phyloP scores from a whole-genome alignment of 2,329 filamentous ascomycete genomes.

The Amylocarpus encephaloides region DNA sequence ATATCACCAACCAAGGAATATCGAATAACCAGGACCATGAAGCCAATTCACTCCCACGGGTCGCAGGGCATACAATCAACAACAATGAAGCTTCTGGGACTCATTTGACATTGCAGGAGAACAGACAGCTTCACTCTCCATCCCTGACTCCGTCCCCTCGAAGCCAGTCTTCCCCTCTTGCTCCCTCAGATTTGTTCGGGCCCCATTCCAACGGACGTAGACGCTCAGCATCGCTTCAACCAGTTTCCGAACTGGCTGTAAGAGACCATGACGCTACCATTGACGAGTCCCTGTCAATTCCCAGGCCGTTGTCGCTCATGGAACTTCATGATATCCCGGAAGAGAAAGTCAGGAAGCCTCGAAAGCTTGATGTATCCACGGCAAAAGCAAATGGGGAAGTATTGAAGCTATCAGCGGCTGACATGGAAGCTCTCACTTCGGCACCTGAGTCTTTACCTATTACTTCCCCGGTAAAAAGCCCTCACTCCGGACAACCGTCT shows the following conservation, averaged over 20 bases:
- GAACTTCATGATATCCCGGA: constrained; percentile 28
- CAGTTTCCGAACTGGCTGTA: neutral
- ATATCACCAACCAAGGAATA: neutral
- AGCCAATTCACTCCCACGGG: constrained; percentile 1
- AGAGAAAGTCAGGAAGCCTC: constrained; percentile 21
- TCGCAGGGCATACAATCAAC: neutral
- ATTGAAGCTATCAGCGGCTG: constrained; percentile 49
- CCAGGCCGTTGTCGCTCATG: constrained; percentile 19
- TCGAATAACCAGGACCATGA: neutral
- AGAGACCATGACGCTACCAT: constrained; percentile 13
- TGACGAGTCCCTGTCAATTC: constrained; percentile 18
- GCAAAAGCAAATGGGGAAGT: constrained; percentile 34
- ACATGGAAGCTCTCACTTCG: constrained; percentile 52
- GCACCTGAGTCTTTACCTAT: constrained; percentile 54
- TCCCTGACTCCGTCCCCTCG: constrained; percentile 24
- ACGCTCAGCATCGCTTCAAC: constrained; percentile 17
- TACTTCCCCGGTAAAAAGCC: constrained; percentile 35
- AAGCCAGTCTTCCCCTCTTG: constrained; percentile 20
- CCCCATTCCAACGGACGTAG: constrained; percentile 12
- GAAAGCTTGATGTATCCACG: constrained; percentile 21
- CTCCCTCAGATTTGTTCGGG: constrained; percentile 11
- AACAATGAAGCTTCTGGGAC: neutral
- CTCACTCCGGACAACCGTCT: constrained; percentile 28
- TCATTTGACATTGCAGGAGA: constrained; percentile 15
- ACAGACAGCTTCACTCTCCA: constrained; percentile 24